Evolutionary conservation across 352 stramenopile species (phyloP).

Genomic region (Phytopythium litorale): DNA sequence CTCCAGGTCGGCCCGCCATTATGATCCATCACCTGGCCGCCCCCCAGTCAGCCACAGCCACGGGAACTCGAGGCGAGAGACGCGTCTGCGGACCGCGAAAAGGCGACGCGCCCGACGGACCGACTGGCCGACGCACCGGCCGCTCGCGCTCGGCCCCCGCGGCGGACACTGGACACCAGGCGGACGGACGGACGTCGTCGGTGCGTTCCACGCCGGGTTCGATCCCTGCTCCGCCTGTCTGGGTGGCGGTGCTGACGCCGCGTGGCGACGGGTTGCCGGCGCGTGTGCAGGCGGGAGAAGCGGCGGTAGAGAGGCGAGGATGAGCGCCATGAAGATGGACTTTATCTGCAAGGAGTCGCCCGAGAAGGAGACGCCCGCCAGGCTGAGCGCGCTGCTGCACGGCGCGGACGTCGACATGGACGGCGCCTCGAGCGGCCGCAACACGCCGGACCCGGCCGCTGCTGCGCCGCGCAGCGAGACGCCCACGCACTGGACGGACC

Average conservation of each 20-base stretch:
- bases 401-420: conserved; percentile 29
- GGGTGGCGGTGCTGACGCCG: background rate
- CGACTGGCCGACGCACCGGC: no score
- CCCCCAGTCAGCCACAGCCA: conserved; percentile 6
- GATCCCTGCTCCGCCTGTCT: no score
- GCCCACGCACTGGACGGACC: conserved; percentile 21
- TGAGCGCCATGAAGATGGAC: conserved; percentile 83
- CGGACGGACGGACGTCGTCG: no score
- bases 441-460: conserved; percentile 1
- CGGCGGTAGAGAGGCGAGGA: conserved; percentile 9
- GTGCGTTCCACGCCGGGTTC: no score
- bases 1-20: conserved; percentile 2
- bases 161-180: no score
- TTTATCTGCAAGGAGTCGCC: conserved; percentile 70
- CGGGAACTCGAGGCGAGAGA: background rate
- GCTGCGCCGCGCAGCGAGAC: conserved; percentile 12
- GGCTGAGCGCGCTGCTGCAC: conserved; percentile 38
- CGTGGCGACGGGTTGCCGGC: background rate
- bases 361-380: conserved; percentile 17
- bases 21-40: conserved; percentile 10
- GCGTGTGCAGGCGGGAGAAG: background rate
- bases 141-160: no score
- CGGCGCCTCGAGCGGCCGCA: conserved; percentile 10
- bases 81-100: no score
- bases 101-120: no score